Conservation (phyloP, 2,329 filamentous ascomycete genomes). For the Dactylonectria macrodidyma region DNA sequence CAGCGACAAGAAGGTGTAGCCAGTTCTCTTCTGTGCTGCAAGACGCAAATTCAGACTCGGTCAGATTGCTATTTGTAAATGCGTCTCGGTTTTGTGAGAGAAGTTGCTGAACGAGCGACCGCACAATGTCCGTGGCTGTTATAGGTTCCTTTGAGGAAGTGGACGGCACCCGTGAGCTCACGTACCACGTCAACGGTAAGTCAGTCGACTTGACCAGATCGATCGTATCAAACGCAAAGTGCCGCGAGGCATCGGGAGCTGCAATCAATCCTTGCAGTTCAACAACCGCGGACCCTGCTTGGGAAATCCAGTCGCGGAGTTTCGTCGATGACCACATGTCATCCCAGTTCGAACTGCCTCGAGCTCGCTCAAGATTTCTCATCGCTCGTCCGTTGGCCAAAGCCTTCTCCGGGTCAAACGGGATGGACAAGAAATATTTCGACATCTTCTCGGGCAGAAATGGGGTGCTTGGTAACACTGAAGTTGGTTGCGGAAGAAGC, state of each 20-base stretch:
- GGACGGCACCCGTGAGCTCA: conserved; percentile 16
- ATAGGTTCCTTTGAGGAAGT: not conserved
- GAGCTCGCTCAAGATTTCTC: conserved; percentile 17
- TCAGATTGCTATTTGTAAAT: conserved; percentile 3
- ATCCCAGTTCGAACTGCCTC: conserved; percentile 10
- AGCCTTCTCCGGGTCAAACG: conserved; percentile 24
- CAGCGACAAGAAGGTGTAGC: conserved; percentile 17
- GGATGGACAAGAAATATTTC: conserved; percentile 19
- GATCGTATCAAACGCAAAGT: conserved; percentile 32
- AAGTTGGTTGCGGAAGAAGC: not conserved
- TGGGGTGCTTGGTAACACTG: not conserved
- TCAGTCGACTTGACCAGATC: conserved; percentile 15
- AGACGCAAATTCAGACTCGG: conserved; percentile 19
- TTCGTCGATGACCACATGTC: conserved; percentile 25
- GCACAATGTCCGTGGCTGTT: conserved; percentile 2
- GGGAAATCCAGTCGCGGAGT: conserved; percentile 29
- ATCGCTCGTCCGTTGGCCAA: conserved; percentile 10
- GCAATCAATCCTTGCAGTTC: conserved; percentile 23
- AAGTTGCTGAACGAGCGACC: conserved; percentile 22
- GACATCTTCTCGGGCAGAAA: conserved; percentile 16
- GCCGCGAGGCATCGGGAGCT: conserved; percentile 10
- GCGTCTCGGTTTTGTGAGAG: conserved; percentile 7
- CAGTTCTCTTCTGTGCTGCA: conserved; percentile 23
- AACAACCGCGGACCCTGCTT: conserved; percentile 21
- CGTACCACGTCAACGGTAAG: conserved; percentile 24